A percentile compares a stretch with the other conserved stretches of the same genome.
phyloP scores from a whole-genome alignment of 2,329 filamentous ascomycete species.

The Coleophoma cylindrospora region DNA sequence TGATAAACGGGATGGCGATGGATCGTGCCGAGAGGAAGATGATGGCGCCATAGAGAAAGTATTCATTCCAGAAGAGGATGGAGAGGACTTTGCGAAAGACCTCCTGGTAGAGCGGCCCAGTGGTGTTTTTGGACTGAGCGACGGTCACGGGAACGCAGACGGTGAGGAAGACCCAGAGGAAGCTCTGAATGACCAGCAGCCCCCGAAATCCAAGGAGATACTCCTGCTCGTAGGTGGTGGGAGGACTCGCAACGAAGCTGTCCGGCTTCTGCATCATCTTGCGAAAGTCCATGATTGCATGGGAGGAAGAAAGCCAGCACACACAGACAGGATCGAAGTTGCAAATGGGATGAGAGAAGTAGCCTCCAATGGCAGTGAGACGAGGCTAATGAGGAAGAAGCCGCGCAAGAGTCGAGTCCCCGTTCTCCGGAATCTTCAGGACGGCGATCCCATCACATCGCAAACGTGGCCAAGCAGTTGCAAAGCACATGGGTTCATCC shows the following conservation, averaged over 20 bases:
- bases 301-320: too few species aligned
- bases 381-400: too few species aligned
- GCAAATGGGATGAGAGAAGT: too few species aligned
- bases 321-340: too few species aligned
- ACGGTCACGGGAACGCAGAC: constrained; percentile 37
- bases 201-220: constrained; percentile 39
- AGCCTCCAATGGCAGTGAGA: too few species aligned
- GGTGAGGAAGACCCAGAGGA: constrained; percentile 39
- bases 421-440: too few species aligned
- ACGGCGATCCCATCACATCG: too few species aligned
- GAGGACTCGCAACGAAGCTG: constrained; percentile 3
- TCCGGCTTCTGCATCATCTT: constrained; percentile 1
- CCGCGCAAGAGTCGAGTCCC: too few species aligned
- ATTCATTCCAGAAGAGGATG: constrained; percentile 39
- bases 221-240: constrained; percentile 7
- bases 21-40: constrained; percentile 39
- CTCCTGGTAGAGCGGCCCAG: constrained; percentile 33
- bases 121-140: constrained; percentile 26
- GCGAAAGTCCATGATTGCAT: not conserved
- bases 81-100: constrained; percentile 38
- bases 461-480: too few species aligned
- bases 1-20: constrained; percentile 34
- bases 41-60: constrained; percentile 38
- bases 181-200: constrained; percentile 34
- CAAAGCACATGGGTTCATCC: too few species aligned